Conservation (phyloP, 208 protist genomes). For the Leishmania turanica region DNA sequence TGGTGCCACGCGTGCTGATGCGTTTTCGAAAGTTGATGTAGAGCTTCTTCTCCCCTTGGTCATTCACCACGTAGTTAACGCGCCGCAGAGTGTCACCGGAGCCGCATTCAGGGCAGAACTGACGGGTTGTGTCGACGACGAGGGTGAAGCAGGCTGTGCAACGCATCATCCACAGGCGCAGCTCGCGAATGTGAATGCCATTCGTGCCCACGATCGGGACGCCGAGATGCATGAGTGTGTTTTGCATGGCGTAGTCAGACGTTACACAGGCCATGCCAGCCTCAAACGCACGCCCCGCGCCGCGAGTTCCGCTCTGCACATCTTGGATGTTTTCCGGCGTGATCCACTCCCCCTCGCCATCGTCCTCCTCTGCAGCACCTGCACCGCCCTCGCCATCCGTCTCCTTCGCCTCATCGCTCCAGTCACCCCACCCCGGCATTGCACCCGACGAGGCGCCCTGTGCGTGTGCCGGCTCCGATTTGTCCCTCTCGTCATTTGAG, state of each 20-base stretch:
- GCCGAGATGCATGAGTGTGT: constrained; percentile 92
- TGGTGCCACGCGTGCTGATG: constrained; percentile 86
- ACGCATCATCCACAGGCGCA: constrained; percentile 91
- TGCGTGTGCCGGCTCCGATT: not conserved
- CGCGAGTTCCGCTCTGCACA: constrained; percentile 18
- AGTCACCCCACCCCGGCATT: constrained; percentile 31
- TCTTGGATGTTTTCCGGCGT: constrained; percentile 91
- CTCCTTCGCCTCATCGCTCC: constrained; percentile 39
- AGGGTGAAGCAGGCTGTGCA: constrained; percentile 90
- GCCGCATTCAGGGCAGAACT: constrained; percentile 91
- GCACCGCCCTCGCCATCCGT: constrained; percentile 27
- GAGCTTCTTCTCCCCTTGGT: constrained; percentile 80
- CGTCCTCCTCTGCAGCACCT: constrained; percentile 36
- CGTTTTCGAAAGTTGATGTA: constrained; percentile 89
- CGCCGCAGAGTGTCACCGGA: constrained; percentile 90
- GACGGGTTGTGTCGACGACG: constrained; percentile 90
- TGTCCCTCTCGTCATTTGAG: constrained; percentile 35
- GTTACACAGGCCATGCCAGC: constrained; percentile 92
- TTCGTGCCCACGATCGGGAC: constrained; percentile 86
- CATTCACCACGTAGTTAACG: constrained; percentile 91
- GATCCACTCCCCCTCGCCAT: constrained; percentile 91
- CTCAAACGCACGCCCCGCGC: constrained; percentile 47
- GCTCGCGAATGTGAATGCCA: constrained; percentile 87
- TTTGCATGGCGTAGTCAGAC: constrained; percentile 96
- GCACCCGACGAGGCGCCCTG: not conserved